Evolutionary conservation across 345 rosid genomes (phyloP).

Genomic region (Melaleuca alternifolia): DNA sequence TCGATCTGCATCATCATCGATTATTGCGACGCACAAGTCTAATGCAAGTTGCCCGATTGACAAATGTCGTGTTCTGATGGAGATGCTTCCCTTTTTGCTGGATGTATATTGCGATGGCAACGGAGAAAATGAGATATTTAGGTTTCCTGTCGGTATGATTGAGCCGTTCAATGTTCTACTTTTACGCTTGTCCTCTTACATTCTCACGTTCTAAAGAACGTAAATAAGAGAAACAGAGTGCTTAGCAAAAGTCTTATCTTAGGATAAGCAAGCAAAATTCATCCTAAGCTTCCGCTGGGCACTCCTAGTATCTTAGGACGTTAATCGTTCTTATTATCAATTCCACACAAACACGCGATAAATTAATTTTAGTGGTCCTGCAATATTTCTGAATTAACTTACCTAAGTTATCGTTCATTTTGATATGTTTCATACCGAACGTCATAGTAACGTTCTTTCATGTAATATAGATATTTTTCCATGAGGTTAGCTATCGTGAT

Average conservation of each 20-base stretch:
- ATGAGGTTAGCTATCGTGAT: neutral
- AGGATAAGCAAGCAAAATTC: neutral
- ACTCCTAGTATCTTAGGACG: neutral
- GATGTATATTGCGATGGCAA: no score
- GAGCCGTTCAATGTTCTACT: neutral
- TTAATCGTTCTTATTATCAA: neutral
- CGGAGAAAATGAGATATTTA: neutral
- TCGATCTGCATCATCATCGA: neutral
- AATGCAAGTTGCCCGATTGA: neutral
- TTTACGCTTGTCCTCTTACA: neutral
- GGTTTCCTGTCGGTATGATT: neutral
- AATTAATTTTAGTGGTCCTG: neutral
- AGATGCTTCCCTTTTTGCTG: neutral
- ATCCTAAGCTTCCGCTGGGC: neutral
- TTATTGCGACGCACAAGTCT: neutral
- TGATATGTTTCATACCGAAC: neutral
- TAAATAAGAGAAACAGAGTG: neutral
- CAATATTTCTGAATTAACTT: neutral
- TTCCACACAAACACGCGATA: neutral
- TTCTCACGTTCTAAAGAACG: neutral
- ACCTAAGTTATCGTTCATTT: neutral
- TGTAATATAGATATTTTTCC: neutral
- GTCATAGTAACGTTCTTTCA: fast-evolving
- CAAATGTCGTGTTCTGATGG: neutral
- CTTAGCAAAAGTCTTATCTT: neutral